Conservation (phyloP, 2,329 filamentous ascomycete genomes). For the Zymoseptoria brevis region DNA sequence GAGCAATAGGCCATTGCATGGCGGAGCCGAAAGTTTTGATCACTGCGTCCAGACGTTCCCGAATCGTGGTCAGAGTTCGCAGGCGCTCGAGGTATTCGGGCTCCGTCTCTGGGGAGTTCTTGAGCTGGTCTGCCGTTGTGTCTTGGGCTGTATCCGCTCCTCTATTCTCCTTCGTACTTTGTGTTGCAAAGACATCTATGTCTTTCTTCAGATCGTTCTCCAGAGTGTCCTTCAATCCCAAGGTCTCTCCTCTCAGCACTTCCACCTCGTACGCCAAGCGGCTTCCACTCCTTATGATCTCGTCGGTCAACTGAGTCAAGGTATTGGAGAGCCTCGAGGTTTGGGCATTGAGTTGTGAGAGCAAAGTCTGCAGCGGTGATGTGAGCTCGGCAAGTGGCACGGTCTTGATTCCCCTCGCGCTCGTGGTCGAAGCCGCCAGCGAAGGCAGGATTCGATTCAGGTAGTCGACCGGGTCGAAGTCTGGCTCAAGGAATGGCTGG, state of each 20-base stretch:
- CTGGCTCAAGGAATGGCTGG: conserved; percentile 63
- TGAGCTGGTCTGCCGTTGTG: conserved; percentile 30
- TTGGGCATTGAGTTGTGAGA: conserved; percentile 82
- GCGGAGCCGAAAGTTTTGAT: conserved; percentile 89
- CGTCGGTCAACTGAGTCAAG: conserved; percentile 84
- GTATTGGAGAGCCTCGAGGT: conserved; percentile 73
- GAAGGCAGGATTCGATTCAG: conserved; percentile 72
- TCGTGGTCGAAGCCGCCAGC: conserved; percentile 46
- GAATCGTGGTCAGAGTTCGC: conserved; percentile 73
- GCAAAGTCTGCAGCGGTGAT: conserved; percentile 69
- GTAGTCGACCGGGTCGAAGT: conserved; percentile 78
- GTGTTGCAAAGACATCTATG: conserved; percentile 58
- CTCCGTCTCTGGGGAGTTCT: conserved; percentile 37
- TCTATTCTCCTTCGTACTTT: conserved; percentile 3
- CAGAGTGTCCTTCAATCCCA: conserved; percentile 70
- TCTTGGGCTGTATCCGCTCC: background rate
- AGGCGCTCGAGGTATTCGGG: conserved; percentile 62
- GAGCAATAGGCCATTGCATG: conserved; percentile 89
- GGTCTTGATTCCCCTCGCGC: conserved; percentile 28
- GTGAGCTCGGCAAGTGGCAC: conserved; percentile 69
- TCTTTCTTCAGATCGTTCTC: conserved; percentile 64
- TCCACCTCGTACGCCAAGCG: conserved; percentile 92
- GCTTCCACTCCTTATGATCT: conserved; percentile 82
- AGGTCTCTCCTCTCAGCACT: conserved; percentile 77
- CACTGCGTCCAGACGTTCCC: conserved; percentile 75